These are phyloP conservation scores for Mollisia scopiformis DNA, from an alignment of 2,329 filamentous ascomycete species.

Conservation along the genomic window DNA sequence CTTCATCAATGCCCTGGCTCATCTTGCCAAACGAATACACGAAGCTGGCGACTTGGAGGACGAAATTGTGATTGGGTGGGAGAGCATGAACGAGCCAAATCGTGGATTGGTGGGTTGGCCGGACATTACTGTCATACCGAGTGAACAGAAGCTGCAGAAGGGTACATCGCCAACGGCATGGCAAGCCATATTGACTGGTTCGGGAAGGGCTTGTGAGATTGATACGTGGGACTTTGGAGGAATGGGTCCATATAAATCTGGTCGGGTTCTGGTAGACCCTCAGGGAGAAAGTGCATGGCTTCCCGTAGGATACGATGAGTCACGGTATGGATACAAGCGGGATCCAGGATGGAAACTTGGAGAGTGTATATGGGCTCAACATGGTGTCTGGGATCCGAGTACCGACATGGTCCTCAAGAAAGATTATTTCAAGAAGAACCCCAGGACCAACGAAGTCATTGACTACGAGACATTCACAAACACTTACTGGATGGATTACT, in stretches of 20 bases:
- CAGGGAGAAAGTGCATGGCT: slow-evolving; percentile 87
- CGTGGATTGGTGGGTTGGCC: slow-evolving; percentile 82
- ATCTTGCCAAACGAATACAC: slow-evolving; percentile 82
- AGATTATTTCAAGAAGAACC: slow-evolving; percentile 85
- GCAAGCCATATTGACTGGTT: slow-evolving; percentile 91
- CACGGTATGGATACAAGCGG: slow-evolving; percentile 86
- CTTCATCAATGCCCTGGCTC: slow-evolving; percentile 77
- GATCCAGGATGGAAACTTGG: slow-evolving; percentile 89
- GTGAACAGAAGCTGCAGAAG: slow-evolving; percentile 88
- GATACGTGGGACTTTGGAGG: slow-evolving; percentile 93
- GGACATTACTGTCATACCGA: slow-evolving; percentile 80
- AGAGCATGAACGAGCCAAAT: slow-evolving; percentile 95
- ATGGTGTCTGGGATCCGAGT: slow-evolving; percentile 88
- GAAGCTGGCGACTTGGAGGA: slow-evolving; percentile 89
- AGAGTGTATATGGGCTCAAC: slow-evolving; percentile 96
- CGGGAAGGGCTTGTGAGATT: slow-evolving; percentile 86
- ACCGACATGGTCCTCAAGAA: slow-evolving; percentile 79
- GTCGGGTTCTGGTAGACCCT: slow-evolving; percentile 81
- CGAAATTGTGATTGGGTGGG: slow-evolving; percentile 90
- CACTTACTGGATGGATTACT: slow-evolving; percentile 87
- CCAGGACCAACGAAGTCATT: slow-evolving; percentile 71
- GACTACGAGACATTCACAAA: slow-evolving; percentile 89
- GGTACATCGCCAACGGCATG: slow-evolving; percentile 92
- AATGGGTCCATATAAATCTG: slow-evolving; percentile 89
- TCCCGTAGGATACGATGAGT: slow-evolving; percentile 80